Conservation (phyloP, 148 eudicot species). For the Chenopodium quinoa region DNA sequence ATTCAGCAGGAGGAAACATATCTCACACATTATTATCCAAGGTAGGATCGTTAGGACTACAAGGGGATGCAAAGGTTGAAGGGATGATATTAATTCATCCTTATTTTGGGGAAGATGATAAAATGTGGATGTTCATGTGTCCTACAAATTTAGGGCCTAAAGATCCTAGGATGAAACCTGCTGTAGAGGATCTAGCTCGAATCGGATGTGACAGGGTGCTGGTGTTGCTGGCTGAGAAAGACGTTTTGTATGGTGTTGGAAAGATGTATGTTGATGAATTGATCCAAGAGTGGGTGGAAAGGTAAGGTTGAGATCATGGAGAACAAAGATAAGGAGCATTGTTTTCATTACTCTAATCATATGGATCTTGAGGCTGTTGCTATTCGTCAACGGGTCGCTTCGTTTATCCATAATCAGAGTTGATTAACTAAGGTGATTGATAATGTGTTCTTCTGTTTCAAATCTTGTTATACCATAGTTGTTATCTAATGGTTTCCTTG, state of each 20-base stretch:
- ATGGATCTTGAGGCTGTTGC: conserved; percentile 30
- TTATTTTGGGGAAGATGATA: conserved; percentile 36
- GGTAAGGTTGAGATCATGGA: conserved; percentile 34
- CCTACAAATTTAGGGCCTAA: conserved; percentile 32
- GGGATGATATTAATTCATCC: conserved; percentile 35
- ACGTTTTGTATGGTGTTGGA: conserved; percentile 25
- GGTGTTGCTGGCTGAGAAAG: conserved; percentile 40
- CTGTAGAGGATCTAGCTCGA: conserved; percentile 24
- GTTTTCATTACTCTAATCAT: conserved; percentile 28
- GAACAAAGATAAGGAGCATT: conserved; percentile 35
- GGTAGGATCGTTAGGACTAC: conserved; percentile 22
- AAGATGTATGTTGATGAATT: conserved; percentile 30
- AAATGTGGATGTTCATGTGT: conserved; percentile 41
- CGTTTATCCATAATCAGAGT: conserved; percentile 19
- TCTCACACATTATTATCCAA: conserved; percentile 31
- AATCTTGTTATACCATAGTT: too few species aligned
- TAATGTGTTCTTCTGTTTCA: too few species aligned
- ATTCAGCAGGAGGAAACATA: conserved; percentile 55
- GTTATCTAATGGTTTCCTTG: too few species aligned
- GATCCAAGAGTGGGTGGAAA: conserved; percentile 40
- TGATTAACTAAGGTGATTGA: too few species aligned
- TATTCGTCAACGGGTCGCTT: conserved; percentile 22
- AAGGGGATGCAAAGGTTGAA: conserved; percentile 14
- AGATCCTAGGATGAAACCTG: conserved; percentile 41
- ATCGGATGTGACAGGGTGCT: conserved; percentile 36